phyloP scores from a whole-genome alignment of 495 filamentous ascomycete species.

The Melanomma pulvis-pyrius region DNA sequence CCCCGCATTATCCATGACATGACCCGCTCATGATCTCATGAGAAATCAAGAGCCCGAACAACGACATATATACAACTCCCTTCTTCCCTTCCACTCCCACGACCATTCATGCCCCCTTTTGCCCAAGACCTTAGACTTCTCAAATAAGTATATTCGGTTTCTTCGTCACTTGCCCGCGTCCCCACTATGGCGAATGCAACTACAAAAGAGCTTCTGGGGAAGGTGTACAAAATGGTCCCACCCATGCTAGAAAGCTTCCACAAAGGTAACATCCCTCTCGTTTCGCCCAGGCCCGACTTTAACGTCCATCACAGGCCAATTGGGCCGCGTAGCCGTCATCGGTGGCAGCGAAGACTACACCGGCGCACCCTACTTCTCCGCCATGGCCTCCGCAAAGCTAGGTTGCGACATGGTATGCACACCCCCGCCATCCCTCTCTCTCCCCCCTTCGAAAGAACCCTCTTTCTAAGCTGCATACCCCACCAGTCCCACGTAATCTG shows the following conservation, averaged over 20 bases:
- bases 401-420: constrained; percentile 50
- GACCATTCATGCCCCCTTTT: background rate
- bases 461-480: background rate
- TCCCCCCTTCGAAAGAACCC: background rate
- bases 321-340: constrained; percentile 90
- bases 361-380: constrained; percentile 96
- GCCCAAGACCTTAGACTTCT: background rate
- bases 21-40: background rate
- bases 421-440: background rate
- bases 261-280: constrained; percentile 66
- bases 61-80: background rate
- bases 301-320: constrained; percentile 66
- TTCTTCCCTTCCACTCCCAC: background rate
- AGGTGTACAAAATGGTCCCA: constrained; percentile 88
- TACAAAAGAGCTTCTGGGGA: constrained; percentile 74
- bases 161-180: background rate
- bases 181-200: constrained; percentile 50
- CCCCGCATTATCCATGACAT: background rate
- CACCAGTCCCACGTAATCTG: constrained; percentile 92
- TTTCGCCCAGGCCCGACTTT: constrained; percentile 1
- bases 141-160: background rate
- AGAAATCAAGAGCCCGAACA: background rate
- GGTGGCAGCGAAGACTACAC: constrained; percentile 96
- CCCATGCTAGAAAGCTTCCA: constrained; percentile 96
- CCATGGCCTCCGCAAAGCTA: constrained; percentile 89